Percentiles rank a stretch among this genome's conserved stretches.
phyloP scores from a whole-genome alignment of 1,139 yeast species.

The Pichia cactophila region DNA sequence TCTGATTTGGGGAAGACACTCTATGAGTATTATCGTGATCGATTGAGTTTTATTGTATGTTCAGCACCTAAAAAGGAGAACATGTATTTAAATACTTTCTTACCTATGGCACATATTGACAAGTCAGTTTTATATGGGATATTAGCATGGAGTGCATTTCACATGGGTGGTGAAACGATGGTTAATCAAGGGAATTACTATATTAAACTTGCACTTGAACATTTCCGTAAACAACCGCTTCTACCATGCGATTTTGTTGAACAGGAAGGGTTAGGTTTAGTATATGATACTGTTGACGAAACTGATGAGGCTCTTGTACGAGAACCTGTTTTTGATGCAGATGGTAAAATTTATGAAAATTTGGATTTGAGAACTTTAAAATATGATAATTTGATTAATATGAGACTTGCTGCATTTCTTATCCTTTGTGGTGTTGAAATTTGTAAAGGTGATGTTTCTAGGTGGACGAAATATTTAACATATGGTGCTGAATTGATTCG shows the following conservation, averaged over 20 bases:
- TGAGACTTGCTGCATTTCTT: slow-evolving; percentile 56
- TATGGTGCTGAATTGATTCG: slow-evolving; percentile 55
- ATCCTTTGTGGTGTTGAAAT: slow-evolving; percentile 67
- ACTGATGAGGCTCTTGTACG: slow-evolving; percentile 19
- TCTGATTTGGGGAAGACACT: slow-evolving; percentile 41
- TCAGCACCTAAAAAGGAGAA: slow-evolving; percentile 62
- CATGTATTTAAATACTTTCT: slow-evolving; percentile 62
- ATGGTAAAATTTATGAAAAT: slow-evolving; percentile 6
- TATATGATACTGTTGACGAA: slow-evolving; percentile 15
- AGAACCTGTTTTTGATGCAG: slow-evolving; percentile 11
- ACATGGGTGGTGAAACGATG: slow-evolving; percentile 39
- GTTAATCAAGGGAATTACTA: slow-evolving; percentile 38
- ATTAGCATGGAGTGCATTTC: slow-evolving; percentile 74
- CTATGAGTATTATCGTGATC: slow-evolving; percentile 60
- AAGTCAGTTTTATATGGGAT: slow-evolving; percentile 62
- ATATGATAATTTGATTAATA: slow-evolving; percentile 27
- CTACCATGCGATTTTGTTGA: slow-evolving; percentile 17
- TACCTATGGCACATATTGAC: slow-evolving; percentile 69
- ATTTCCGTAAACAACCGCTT: slow-evolving; percentile 32
- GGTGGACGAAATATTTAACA: slow-evolving; percentile 56
- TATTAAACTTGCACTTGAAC: slow-evolving; percentile 40
- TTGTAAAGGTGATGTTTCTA: slow-evolving; percentile 66
- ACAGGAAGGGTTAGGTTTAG: slow-evolving; percentile 10
- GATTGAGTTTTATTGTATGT: slow-evolving; percentile 50
- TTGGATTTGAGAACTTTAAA: slow-evolving; percentile 12